A percentile compares a stretch with the other conserved stretches of the same genome.
phyloP scores from a whole-genome alignment of 208 protist genomes.

The Phytomonas sp. region DNA sequence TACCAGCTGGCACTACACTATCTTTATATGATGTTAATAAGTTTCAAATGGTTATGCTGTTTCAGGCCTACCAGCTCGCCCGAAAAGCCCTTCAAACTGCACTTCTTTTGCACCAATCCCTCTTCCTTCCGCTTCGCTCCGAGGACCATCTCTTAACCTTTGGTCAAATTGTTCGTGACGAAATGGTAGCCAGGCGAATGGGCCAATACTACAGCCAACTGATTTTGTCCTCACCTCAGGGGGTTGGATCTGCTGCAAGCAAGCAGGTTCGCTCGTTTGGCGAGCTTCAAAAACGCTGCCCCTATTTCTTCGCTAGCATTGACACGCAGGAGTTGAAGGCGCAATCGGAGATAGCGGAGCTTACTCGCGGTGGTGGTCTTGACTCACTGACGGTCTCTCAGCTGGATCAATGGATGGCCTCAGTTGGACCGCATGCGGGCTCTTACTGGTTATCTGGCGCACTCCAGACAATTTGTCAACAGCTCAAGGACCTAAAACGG shows the following conservation, averaged over 20 bases:
- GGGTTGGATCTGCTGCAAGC: slow-evolving; percentile 24
- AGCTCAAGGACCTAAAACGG: slow-evolving; percentile 55
- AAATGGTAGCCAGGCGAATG: slow-evolving; percentile 49
- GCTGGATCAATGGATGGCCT: slow-evolving; percentile 48
- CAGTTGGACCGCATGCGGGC: slow-evolving; percentile 48
- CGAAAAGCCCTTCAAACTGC: slow-evolving; percentile 52
- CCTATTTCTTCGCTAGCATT: slow-evolving; percentile 71
- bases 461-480: slow-evolving; percentile 64
- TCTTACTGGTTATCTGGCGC: slow-evolving; percentile 71
- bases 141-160: slow-evolving; percentile 58
- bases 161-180: slow-evolving; percentile 66
- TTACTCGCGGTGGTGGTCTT: slow-evolving; percentile 36
- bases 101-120: slow-evolving; percentile 43
- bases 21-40: slow-evolving; percentile 32
- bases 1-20: slow-evolving; percentile 24
- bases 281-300: slow-evolving; percentile 59
- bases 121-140: slow-evolving; percentile 32
- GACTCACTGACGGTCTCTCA: slow-evolving; percentile 36
- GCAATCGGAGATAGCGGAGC: slow-evolving; percentile 47
- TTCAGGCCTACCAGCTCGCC: slow-evolving; percentile 30
- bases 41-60: slow-evolving; percentile 35
- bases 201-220: slow-evolving; percentile 49
- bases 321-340: slow-evolving; percentile 62
- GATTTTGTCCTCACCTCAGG: slow-evolving; percentile 41
- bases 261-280: slow-evolving; percentile 34